phyloP scores from a whole-genome alignment of 106 monocot species.

The Dactylorhiza incarnata region DNA sequence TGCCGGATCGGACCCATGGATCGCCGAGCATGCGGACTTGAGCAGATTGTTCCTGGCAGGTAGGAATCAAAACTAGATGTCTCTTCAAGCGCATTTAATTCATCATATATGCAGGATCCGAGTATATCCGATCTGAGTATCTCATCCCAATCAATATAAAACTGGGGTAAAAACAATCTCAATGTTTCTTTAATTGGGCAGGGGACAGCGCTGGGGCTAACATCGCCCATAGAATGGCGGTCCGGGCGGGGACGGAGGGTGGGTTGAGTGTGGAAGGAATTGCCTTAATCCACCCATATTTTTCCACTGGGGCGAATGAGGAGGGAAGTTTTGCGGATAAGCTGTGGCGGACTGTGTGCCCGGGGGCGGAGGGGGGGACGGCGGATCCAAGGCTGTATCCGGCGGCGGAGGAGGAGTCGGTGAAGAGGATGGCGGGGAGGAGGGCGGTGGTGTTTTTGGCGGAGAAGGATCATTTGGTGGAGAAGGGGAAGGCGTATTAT shows the following conservation, averaged over 20 bases:
- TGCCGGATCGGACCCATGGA: conserved; percentile 17
- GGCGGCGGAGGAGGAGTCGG: conserved; percentile 18
- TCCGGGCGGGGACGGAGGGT: conserved; percentile 14
- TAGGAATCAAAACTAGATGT: neutral
- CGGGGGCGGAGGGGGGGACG: conserved; percentile 15
- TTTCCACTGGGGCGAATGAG: conserved; percentile 21
- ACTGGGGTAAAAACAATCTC: neutral
- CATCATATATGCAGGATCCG: too few relatives aligned
- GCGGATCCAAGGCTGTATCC: conserved; percentile 23
- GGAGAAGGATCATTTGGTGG: conserved; percentile 23
- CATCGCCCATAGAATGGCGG: conserved; percentile 24
- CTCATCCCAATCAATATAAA: neutral
- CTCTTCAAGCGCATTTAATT: neutral
- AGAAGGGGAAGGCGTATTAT: conserved; percentile 8
- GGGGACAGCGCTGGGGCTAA: conserved; percentile 35
- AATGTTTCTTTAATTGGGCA: neutral
- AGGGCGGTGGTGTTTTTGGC: conserved; percentile 17
- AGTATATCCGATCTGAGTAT: too few relatives aligned
- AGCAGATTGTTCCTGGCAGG: conserved; percentile 23
- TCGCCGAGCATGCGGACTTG: conserved; percentile 22
- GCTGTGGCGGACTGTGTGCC: conserved; percentile 22
- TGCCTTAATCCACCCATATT: conserved; percentile 45
- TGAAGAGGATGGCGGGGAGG: conserved; percentile 8
- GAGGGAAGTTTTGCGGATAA: conserved; percentile 7
- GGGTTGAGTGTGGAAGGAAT: conserved; percentile 27